Evolutionary conservation across 768 basidiomycete genomes (phyloP), one percentile per base, ranked within the genome.

Genomic region (Agrocybe pediades): DNA sequence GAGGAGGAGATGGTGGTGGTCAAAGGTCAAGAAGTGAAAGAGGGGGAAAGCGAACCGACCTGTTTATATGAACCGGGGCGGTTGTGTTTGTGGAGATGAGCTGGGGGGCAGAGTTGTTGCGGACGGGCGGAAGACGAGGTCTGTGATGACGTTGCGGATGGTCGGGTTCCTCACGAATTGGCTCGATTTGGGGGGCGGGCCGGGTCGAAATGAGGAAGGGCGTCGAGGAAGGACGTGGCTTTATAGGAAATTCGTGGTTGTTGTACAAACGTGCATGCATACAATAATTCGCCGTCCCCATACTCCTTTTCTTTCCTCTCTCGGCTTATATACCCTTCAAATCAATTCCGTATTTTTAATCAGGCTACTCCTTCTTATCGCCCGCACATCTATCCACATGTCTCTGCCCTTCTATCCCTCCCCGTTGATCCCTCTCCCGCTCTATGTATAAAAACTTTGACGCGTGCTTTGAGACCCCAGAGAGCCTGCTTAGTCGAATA

Each of bases 81-180:
- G 84, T 84, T 52, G 86, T 86, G 60, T 74, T 81, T 53, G 85
- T 85, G 51, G 84, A 86, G 68, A 87, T 80, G 67, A 83, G 80
- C 62, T 71, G 80, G 60, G 82, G 83, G 25, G 81, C 74, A 52
- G 86, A 83, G 58, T 73, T 61, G 42, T 78, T 73, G 55, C 83
- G 77, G 42, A 71, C 41, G 29, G 72, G 73, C 49, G 74, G 68
- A 17, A 73, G 60, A 47, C 77, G 77, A 44, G 80, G 79, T 64
- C 74, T 79, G 75, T 86, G 85, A 74, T 85, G 85, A 73, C 86
- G 84, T 74, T 84, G 78, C 69, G 76, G 76, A 64, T 72, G 71
- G 59, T 66, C 67, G 45, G 77, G 76, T 65, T 82, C 81, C 65
- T 84, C 83, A 59, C 68, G 65, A 61, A 84, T 84, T 53, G 81